phyloP scores from a whole-genome alignment of 2,329 filamentous ascomycete genomes.

The Alternaria ventricosa region DNA sequence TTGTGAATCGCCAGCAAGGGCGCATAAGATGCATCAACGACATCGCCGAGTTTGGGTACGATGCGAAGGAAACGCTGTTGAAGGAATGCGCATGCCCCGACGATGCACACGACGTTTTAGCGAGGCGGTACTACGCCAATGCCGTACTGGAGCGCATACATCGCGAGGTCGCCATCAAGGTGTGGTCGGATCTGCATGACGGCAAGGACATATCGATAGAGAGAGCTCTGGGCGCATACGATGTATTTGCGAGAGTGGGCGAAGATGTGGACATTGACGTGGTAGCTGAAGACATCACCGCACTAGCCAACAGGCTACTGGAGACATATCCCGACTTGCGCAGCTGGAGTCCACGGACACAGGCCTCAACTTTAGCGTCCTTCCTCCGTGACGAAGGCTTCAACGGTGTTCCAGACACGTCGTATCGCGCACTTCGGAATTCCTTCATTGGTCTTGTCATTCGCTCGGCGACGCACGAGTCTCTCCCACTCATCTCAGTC shows the following conservation, averaged over 20 bases:
- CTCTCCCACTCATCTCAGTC: slow-evolving; percentile 83
- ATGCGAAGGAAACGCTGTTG: slow-evolving; percentile 85
- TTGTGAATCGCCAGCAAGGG: slow-evolving; percentile 73
- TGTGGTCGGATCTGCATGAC: slow-evolving; percentile 69
- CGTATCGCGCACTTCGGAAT: slow-evolving; percentile 83
- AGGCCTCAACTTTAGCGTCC: slow-evolving; percentile 70
- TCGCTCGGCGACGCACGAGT: slow-evolving; percentile 73
- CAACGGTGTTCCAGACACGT: slow-evolving; percentile 72
- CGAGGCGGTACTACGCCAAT: slow-evolving; percentile 77
- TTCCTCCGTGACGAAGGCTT: slow-evolving; percentile 75
- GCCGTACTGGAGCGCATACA: slow-evolving; percentile 80
- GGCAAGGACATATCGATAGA: slow-evolving; percentile 69
- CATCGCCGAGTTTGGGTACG: slow-evolving; percentile 78
- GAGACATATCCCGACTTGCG: slow-evolving; percentile 60
- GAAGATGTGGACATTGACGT: slow-evolving; percentile 76
- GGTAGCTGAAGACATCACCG: slow-evolving; percentile 66
- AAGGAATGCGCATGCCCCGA: slow-evolving; percentile 67
- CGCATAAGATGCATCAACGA: slow-evolving; percentile 73
- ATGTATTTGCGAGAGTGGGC: slow-evolving; percentile 84
- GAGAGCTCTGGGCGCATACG: slow-evolving; percentile 79
- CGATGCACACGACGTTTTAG: slow-evolving; percentile 74
- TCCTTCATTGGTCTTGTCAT: slow-evolving; percentile 86
- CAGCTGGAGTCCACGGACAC: slow-evolving; percentile 66
- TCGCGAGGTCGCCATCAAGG: slow-evolving; percentile 75
- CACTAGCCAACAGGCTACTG: slow-evolving; percentile 65